Conservation (phyloP, 441 rosid species). For the Gossypium davidsonii region DNA sequence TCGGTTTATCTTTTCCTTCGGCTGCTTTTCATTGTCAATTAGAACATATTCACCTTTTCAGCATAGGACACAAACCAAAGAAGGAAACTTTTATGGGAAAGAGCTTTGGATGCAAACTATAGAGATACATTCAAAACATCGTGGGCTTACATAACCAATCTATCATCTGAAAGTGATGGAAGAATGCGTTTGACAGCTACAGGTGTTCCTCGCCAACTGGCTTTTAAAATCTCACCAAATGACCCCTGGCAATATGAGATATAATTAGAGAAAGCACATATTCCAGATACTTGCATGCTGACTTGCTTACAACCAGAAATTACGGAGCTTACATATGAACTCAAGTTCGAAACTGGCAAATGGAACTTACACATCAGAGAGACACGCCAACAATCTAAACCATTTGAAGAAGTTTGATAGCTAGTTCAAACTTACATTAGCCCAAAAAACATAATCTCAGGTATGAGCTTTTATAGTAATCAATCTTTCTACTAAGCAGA, state of each 20-base stretch:
- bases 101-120: slow-evolving; percentile 3
- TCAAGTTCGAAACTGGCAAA: neutral
- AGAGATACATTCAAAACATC: slow-evolving; percentile 2
- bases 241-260: slow-evolving; percentile 57
- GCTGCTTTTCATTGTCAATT: neutral
- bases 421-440: neutral
- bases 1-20: slow-evolving; percentile 9
- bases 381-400: slow-evolving; percentile 3
- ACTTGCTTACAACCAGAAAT: neutral
- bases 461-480: neutral
- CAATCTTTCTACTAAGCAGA: neutral
- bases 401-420: neutral
- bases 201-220: slow-evolving; percentile 95
- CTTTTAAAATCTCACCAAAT: slow-evolving; percentile 94
- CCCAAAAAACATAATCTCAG: neutral
- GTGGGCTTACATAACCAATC: slow-evolving; percentile 80
- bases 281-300: neutral
- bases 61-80: neutral
- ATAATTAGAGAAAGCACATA: slow-evolving; percentile 22
- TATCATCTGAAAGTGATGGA: slow-evolving; percentile 95
- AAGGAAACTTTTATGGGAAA: neutral
- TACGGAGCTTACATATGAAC: neutral
- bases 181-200: slow-evolving; percentile 94
- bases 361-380: slow-evolving; percentile 5
- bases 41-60: neutral